phyloP scores from a whole-genome alignment of 441 rosid species.

The Populus hybrid region DNA sequence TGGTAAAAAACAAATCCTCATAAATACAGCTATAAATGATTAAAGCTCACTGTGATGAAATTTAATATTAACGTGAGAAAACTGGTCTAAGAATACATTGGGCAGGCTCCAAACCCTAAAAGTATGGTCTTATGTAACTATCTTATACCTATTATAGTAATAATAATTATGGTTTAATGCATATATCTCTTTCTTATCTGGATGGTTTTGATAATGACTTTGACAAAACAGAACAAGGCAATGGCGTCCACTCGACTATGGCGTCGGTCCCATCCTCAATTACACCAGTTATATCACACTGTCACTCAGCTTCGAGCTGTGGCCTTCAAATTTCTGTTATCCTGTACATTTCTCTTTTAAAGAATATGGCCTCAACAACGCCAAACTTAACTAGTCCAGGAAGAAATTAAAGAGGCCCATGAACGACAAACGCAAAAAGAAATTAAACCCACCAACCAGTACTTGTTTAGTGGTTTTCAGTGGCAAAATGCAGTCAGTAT shows the following conservation, averaged over 20 bases:
- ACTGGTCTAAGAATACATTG: not conserved
- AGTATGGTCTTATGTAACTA: not conserved
- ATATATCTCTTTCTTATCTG: not conserved
- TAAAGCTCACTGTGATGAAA: not conserved
- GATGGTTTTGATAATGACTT: slow-evolving; percentile 9
- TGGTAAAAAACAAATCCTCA: not conserved
- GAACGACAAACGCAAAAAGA: not conserved
- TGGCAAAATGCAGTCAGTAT: not conserved
- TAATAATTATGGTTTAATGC: not conserved
- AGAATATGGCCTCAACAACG: not conserved
- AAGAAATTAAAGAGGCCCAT: not conserved
- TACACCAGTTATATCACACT: not conserved
- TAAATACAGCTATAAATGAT: not conserved
- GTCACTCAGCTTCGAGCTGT: not conserved
- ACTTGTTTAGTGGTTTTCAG: not conserved
- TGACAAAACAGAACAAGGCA: not conserved
- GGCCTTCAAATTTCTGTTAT: not conserved
- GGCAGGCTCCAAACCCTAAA: not conserved
- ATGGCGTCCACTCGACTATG: not conserved
- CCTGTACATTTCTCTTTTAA: not conserved
- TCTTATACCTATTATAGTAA: not conserved
- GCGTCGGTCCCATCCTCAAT: not conserved
- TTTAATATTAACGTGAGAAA: not conserved
- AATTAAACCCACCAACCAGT: not conserved
- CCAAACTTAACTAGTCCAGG: slow-evolving; percentile 2